phyloP scores from a whole-genome alignment of 2,329 filamentous ascomycete species.

The Talaromyces piceae region DNA sequence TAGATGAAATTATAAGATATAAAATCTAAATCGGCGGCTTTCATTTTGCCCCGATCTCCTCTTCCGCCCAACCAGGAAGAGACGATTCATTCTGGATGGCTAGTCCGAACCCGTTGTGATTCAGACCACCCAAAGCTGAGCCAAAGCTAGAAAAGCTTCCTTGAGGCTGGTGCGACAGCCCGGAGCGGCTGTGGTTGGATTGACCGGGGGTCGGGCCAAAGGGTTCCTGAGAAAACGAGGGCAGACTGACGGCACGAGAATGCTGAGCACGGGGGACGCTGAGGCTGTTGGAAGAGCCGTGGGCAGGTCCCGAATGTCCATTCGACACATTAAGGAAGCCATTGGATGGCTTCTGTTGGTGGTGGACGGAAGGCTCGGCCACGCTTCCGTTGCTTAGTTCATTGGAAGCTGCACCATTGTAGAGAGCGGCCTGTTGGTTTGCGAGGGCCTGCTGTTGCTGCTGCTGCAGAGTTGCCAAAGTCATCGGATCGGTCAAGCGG shows the following conservation, averaged over 20 bases:
- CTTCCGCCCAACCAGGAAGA: conserved; percentile 57
- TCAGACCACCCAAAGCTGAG: conserved; percentile 51
- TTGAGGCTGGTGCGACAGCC: conserved; percentile 37
- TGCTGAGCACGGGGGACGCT: conserved; percentile 52
- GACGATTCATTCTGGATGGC: conserved; percentile 52
- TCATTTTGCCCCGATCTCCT: conserved; percentile 53
- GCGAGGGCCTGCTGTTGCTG: conserved; percentile 59
- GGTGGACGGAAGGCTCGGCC: conserved; percentile 36
- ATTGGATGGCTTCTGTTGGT: conserved; percentile 57
- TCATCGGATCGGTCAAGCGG: conserved; percentile 35
- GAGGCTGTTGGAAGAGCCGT: conserved; percentile 50
- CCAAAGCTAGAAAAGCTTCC: conserved; percentile 53
- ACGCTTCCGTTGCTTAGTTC: conserved; percentile 52
- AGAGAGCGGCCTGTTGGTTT: conserved; percentile 73
- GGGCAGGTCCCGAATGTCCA: conserved; percentile 61
- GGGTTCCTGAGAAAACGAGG: conserved; percentile 58
- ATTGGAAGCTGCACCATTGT: conserved; percentile 63
- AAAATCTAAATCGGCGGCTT: conserved; percentile 8
- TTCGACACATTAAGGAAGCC: conserved; percentile 49
- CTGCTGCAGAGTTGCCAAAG: conserved; percentile 43
- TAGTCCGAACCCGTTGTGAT: conserved; percentile 51
- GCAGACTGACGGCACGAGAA: conserved; percentile 82
- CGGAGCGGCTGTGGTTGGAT: conserved; percentile 26
- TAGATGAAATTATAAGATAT: conserved; percentile 7
- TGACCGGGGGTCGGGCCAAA: conserved; percentile 40